Evolutionary conservation across 257 asterid species (phyloP), one percentile per base, ranked within the genome.

Genomic region (Salvia rosmarinus): DNA sequence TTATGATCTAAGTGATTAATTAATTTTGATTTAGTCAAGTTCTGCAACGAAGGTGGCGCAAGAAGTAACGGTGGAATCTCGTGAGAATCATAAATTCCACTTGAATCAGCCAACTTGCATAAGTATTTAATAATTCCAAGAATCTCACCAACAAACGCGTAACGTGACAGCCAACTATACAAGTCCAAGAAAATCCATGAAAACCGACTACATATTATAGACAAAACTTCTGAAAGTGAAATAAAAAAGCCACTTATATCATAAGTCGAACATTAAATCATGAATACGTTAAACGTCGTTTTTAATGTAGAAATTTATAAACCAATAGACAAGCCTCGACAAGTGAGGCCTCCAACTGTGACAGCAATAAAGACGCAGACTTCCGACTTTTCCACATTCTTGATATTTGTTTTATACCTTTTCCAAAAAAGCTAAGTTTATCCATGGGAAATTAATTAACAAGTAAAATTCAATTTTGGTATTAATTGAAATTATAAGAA

Each of bases 11-110:
- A n/a, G n/a, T n/a, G n/a, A n/a, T n/a, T n/a, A n/a, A n/a, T n/a
- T n/a, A n/a, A n/a, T n/a, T n/a, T n/a, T n/a, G n/a, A n/a, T n/a
- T n/a, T n/a, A n/a, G n/a, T n/a, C n/a, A 28, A 59, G 10, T 16
- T 35, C 3, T 34, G 67, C 17, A 11, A 37, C 52, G 68, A 35
- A 77, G 57, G 21, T 16, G 3, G 23, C 62, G 67, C 60, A 28
- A 47, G 25, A 42, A 67, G 62, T 68, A 39, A 60, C 10, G 63
- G 57, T n/a, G 51, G 78, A 78, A 67, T 72, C 78, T 64, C 72
- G 66, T 78, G 82, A 42, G 63, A 39, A 21, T 67, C 64, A 76
- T 25, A 14, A 63, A 76, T 19, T 46, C 69, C 32, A 67, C 51
- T 62, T 19, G 14, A 35, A 56, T 10, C 2, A 30, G 39, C 51